phyloP scores from a whole-genome alignment of 2,329 filamentous ascomycete species.

The Colletotrichum sp. region DNA sequence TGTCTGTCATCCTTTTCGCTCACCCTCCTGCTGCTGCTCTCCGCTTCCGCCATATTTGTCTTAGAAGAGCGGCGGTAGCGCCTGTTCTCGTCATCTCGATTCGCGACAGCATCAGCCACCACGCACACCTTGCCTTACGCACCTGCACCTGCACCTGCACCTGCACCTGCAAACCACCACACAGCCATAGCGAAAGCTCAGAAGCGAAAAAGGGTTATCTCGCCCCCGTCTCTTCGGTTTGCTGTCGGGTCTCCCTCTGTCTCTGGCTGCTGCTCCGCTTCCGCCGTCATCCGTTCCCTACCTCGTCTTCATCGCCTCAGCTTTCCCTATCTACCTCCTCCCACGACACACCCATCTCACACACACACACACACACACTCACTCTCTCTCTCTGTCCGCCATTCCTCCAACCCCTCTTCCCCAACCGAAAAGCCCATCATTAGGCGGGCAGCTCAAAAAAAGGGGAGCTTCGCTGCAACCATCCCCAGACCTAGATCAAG shows the following conservation, averaged over 20 bases:
- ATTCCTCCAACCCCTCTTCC: neutral
- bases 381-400: neutral
- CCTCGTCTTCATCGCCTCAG: neutral
- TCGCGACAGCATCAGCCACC: conserved; percentile 8
- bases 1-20: neutral
- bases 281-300: conserved; percentile 14
- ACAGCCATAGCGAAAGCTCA: neutral
- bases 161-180: neutral
- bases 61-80: conserved; percentile 9
- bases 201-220: neutral
- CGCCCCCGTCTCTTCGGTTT: neutral
- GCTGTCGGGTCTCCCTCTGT: neutral
- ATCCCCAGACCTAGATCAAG: neutral
- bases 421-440: neutral
- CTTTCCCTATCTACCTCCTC: neutral
- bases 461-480: neutral
- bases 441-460: neutral
- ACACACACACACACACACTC: neutral
- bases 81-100: conserved; percentile 8
- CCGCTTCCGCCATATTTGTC: conserved; percentile 10
- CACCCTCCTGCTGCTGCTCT: neutral
- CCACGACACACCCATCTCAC: neutral
- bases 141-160: neutral
- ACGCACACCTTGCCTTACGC: neutral
- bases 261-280: neutral